A percentile compares a stretch with the other conserved stretches of the same genome.
Evolutionary conservation across 331 rosid genomes (phyloP).

Genomic region (Prunus yedoensis): DNA sequence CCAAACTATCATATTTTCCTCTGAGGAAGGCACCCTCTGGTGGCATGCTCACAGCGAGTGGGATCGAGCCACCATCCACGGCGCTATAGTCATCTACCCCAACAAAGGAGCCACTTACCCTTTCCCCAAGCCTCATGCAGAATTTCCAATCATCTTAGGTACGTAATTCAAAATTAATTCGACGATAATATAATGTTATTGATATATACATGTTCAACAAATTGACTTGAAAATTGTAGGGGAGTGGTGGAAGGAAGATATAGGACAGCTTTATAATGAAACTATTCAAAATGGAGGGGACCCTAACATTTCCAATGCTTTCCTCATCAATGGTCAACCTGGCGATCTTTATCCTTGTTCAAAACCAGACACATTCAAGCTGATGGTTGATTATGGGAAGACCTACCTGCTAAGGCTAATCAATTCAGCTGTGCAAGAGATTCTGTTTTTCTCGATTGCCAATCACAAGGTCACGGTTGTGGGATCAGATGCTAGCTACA

Average conservation of each 20-base stretch:
- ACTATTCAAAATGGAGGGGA: slow-evolving; percentile 32
- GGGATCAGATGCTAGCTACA: slow-evolving; percentile 43
- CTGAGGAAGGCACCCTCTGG: slow-evolving; percentile 50
- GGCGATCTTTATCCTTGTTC: slow-evolving; percentile 56
- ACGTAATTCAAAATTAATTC: neutral
- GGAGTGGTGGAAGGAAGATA: slow-evolving; percentile 62
- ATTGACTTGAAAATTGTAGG: slow-evolving; percentile 15
- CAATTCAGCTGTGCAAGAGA: slow-evolving; percentile 35
- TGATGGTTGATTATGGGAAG: slow-evolving; percentile 41
- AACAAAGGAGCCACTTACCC: slow-evolving; percentile 34
- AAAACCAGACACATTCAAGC: slow-evolving; percentile 32
- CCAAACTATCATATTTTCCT: slow-evolving; percentile 33
- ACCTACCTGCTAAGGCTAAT: slow-evolving; percentile 46
- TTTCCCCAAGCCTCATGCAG: slow-evolving; percentile 39
- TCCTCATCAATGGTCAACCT: slow-evolving; percentile 59
- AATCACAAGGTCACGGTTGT: slow-evolving; percentile 48
- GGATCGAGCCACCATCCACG: slow-evolving; percentile 48
- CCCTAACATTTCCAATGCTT: slow-evolving; percentile 40
- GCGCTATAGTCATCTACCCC: slow-evolving; percentile 48
- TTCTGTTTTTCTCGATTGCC: slow-evolving; percentile 41
- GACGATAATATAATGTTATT: too few species aligned
- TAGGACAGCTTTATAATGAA: slow-evolving; percentile 25
- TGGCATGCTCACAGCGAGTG: slow-evolving; percentile 54
- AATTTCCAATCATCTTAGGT: slow-evolving; percentile 50
- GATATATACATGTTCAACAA: too few species aligned